A percentile compares a stretch with the other conserved stretches of the same genome.
Conservation (phyloP, 257 asterid species). For the Striga asiatica region DNA sequence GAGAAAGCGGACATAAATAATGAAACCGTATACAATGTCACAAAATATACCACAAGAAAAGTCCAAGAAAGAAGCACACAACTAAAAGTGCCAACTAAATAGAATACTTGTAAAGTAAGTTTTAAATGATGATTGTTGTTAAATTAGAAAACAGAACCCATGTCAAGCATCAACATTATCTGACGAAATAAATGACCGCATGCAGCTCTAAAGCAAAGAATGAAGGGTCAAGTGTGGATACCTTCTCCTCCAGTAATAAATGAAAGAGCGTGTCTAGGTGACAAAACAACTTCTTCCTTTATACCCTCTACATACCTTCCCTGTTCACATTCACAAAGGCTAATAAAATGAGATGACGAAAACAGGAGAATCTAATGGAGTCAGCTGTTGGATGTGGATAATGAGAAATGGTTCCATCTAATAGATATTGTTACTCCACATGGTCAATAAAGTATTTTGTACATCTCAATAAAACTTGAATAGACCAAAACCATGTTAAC, state of each 20-base stretch:
- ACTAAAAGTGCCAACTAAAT: not conserved
- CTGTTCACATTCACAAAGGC: slow-evolving; percentile 31
- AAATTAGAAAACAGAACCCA: not conserved
- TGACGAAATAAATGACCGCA: not conserved
- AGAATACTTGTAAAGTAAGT: not conserved
- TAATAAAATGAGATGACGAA: slow-evolving; percentile 11
- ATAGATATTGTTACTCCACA: not conserved
- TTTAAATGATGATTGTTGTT: not conserved
- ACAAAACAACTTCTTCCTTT: slow-evolving; percentile 95
- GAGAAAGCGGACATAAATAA: not conserved
- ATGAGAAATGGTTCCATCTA: not conserved
- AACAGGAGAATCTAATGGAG: not conserved
- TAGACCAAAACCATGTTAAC: not conserved
- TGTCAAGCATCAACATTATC: not conserved
- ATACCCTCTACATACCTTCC: slow-evolving; percentile 99
- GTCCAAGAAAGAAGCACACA: not conserved
- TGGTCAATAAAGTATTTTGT: not conserved
- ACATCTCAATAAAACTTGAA: slow-evolving; percentile 1
- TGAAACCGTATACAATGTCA: not conserved
- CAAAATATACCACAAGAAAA: not conserved
- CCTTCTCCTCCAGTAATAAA: slow-evolving; percentile 99
- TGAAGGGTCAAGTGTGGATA: too few species aligned
- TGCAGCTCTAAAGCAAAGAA: too few species aligned
- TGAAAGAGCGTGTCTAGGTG: slow-evolving; percentile 99
- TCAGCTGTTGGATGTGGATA: slow-evolving; percentile 4